Evolutionary conservation across 805 yeast genomes (phyloP).

Genomic region (Starmera dryadoides): DNA sequence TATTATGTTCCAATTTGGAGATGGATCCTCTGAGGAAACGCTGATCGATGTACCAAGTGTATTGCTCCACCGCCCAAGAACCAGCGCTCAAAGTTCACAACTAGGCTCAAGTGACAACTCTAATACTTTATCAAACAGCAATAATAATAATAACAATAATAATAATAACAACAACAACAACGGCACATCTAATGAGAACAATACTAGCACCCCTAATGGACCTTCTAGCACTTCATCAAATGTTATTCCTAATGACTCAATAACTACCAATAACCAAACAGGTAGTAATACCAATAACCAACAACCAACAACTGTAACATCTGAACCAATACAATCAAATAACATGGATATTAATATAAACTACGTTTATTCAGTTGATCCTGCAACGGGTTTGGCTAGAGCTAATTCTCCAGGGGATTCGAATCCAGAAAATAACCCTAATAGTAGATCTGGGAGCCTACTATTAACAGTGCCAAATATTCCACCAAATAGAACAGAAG

Average conservation of each 20-base stretch:
- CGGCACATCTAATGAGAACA: too few relatives aligned
- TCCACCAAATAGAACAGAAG: constrained; percentile 50
- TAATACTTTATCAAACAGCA: neutral
- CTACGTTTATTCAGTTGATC: constrained; percentile 22
- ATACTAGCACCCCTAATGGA: too few relatives aligned
- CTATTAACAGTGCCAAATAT: constrained; percentile 64
- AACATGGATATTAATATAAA: constrained; percentile 34
- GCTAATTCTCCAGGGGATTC: neutral
- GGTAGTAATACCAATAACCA: too few relatives aligned
- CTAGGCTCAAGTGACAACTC: neutral
- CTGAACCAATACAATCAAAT: constrained; percentile 8
- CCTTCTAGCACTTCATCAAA: too few relatives aligned
- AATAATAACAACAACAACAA: too few relatives aligned
- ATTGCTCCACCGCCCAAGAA: constrained; percentile 1
- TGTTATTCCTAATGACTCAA: too few relatives aligned
- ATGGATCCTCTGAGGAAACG: constrained; percentile 8
- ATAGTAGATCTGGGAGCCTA: constrained; percentile 44
- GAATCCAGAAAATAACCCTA: constrained; percentile 6
- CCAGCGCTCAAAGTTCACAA: neutral
- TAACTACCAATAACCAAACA: too few relatives aligned
- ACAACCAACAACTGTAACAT: too few relatives aligned
- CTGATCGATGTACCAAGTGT: constrained; percentile 9
- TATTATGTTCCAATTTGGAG: constrained; percentile 17
- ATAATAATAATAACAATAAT: neutral
- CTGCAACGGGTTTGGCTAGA: neutral